Evolutionary conservation across 148 eudicot species (phyloP).

Genomic region (Spergularia bocconei): DNA sequence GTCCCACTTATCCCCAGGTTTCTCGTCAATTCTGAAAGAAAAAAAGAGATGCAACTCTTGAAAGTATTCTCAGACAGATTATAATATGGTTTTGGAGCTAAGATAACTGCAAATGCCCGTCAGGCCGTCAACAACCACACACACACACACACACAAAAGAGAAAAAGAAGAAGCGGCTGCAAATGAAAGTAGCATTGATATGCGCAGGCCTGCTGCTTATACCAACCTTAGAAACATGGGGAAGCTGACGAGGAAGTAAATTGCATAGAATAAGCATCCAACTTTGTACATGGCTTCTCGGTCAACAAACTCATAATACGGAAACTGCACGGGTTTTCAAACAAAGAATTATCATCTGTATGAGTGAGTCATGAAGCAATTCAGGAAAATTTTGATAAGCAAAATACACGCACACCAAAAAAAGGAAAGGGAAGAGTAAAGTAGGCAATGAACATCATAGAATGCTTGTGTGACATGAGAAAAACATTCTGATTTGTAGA

Average conservation of each 20-base stretch:
- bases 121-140: too few relatives aligned
- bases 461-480: background rate
- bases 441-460: background rate
- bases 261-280: constrained; percentile 93
- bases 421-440: background rate
- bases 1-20: constrained; percentile 70
- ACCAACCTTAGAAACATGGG: constrained; percentile 92
- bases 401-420: background rate
- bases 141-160: too few relatives aligned
- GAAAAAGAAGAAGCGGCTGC: too few relatives aligned
- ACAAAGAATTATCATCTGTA: background rate
- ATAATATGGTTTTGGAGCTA: background rate
- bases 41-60: background rate
- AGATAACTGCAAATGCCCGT: background rate
- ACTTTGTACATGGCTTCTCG: constrained; percentile 95
- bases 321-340: constrained; percentile 68
- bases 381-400: too few relatives aligned
- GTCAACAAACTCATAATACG: constrained; percentile 89
- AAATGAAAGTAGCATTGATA: background rate
- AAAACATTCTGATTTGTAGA: background rate
- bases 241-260: constrained; percentile 93
- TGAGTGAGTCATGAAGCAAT: background rate
- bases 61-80: background rate
- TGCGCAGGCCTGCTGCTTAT: background rate
- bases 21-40: constrained; percentile 74